These are phyloP conservation scores for Diaporthe destruens DNA, from an alignment of 2,329 filamentous ascomycete genomes.

Conservation along the genomic window DNA sequence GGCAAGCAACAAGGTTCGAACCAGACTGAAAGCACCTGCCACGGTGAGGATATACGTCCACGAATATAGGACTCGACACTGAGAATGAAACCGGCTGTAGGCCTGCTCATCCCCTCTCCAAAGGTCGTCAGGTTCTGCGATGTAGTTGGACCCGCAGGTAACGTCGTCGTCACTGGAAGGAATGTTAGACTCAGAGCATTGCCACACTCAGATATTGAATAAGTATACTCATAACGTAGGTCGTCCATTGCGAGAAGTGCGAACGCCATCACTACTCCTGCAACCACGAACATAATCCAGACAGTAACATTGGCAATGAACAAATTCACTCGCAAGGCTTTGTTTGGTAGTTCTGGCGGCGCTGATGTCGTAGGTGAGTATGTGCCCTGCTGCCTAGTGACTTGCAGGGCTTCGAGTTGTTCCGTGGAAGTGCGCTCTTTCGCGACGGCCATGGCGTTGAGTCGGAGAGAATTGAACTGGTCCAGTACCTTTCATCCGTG, in stretches of 20 bases:
- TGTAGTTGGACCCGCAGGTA: conserved; percentile 2
- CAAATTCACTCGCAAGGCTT: neutral
- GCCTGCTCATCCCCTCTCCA: neutral
- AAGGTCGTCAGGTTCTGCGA: neutral
- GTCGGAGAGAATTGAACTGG: too few relatives aligned
- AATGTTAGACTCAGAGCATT: neutral
- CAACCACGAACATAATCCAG: conserved; percentile 19
- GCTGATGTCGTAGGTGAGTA: neutral
- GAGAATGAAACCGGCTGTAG: neutral
- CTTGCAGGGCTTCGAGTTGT: neutral
- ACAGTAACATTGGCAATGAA: neutral
- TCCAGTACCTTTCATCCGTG: too few relatives aligned
- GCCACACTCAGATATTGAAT: neutral
- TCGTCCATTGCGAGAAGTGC: conserved; percentile 12
- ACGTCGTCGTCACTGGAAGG: neutral
- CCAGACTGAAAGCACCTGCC: conserved; percentile 4
- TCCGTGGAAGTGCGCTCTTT: neutral
- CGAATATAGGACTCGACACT: conserved; percentile 3
- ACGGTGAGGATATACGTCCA: conserved; percentile 3
- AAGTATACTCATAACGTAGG: conserved; percentile 3
- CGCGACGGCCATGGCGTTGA: neutral
- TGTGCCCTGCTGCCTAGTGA: too few relatives aligned
- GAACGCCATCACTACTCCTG: conserved; percentile 11
- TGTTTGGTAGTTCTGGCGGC: neutral
- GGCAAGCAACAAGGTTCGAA: conserved; percentile 5